Base-by-base conservation (phyloP, 2,329 filamentous ascomycete species). In the Diaporthe destruens region DNA sequence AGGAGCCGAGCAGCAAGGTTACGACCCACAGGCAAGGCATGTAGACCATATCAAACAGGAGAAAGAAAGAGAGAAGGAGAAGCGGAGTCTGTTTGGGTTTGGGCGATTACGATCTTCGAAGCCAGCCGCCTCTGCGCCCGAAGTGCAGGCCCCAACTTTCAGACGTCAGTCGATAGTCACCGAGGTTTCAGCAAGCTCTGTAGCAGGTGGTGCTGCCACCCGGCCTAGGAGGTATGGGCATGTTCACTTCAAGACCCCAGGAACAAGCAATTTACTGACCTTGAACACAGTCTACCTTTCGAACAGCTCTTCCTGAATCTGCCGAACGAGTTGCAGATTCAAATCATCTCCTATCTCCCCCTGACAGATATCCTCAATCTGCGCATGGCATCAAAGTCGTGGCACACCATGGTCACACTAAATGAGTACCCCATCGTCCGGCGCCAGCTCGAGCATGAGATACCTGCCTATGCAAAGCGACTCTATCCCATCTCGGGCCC, bases 361-460 rank as follows among this genome's bases (percentile, higher is more conserved):
- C 84, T 92, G 49, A 87, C 87, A 42, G 89, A 91, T 73, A 83
- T 92, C 20, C 83, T 92, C 42, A 90, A 85, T 74, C 83, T 92
- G 29, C 87, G 90, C 73, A 79, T 88, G 36, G 85, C 87, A 18
- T 92, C 89, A 1, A 88, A 86, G 76, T 85, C 87, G 44, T 90
- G 89, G 84, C 89, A 91, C 76, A 82, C 85, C 32, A 84, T 91
- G 75, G 84, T 92, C 49, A 89, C 88, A 1, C 75, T 88, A 2
- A 91, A 91, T 80, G 90, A 92, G 78, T 84, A 84, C 2, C 85
- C 88, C 9, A 91, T 92, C 76, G 87, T 89, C 49, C 87, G 90
- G 76, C 87, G 90, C 76, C 90, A 91, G 75, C 84, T 91, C 69
- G 81, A 88, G 63, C 83, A 90, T 73, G 87, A 89, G 74, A 85